phyloP scores from a whole-genome alignment of 2,329 filamentous ascomycete genomes.

The Harringtonia aguacate region DNA sequence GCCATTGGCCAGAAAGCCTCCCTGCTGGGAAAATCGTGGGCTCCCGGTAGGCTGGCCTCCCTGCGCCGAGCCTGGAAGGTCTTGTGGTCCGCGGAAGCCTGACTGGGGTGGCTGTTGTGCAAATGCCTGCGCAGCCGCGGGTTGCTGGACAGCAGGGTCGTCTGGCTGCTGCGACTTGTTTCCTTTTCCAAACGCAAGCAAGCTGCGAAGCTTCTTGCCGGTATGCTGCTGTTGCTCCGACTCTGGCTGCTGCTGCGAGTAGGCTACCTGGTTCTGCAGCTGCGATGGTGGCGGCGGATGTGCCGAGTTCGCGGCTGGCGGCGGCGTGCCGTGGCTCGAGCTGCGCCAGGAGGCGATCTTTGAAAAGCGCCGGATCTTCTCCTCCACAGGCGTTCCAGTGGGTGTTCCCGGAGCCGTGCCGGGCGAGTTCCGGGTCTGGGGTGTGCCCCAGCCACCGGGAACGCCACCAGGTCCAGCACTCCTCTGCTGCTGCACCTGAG shows the following conservation, averaged over 20 bases:
- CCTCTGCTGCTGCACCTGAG: conserved; percentile 11
- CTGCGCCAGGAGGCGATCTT: conserved; percentile 9
- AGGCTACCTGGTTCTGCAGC: neutral
- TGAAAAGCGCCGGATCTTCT: conserved; percentile 7
- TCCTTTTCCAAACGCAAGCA: conserved; percentile 6
- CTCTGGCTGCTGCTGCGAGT: conserved; percentile 2
- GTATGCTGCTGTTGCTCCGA: neutral
- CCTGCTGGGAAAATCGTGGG: too few species aligned
- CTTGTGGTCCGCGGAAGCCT: too few species aligned
- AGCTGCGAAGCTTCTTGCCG: conserved; percentile 7
- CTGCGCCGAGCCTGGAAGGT: too few species aligned
- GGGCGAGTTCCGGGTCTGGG: neutral
- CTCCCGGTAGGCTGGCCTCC: too few species aligned
- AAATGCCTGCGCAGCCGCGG: conserved; percentile 4
- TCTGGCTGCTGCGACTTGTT: conserved; percentile 3
- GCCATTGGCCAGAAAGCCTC: too few species aligned
- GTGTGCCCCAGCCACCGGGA: too few species aligned
- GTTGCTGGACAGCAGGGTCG: neutral
- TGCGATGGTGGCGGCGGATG: neutral
- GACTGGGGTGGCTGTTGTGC: too few species aligned
- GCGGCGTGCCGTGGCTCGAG: conserved; percentile 6
- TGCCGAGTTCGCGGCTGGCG: conserved; percentile 4
- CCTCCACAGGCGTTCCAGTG: neutral
- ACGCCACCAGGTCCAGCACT: neutral
- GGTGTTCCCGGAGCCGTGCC: neutral